Evolutionary conservation across 192 early-diverging fungal species (phyloP).

Genomic region (Funneliformis geosporum): DNA sequence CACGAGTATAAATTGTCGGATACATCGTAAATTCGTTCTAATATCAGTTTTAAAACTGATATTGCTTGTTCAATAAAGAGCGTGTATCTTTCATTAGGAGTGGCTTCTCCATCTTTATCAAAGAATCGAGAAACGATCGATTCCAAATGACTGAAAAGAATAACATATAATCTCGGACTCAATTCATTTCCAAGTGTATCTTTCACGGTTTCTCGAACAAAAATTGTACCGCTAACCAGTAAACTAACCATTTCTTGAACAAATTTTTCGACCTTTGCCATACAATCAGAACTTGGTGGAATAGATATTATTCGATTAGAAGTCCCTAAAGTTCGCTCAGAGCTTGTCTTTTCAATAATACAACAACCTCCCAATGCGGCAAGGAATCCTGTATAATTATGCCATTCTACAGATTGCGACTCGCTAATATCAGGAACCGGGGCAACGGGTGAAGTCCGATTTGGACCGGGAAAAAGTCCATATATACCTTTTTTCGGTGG

Average conservation of each 20-base stretch:
- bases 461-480: background rate
- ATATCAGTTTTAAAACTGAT: slow-evolving; percentile 67
- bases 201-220: slow-evolving; percentile 76
- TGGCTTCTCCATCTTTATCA: slow-evolving; percentile 56
- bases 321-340: slow-evolving; percentile 10
- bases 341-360: slow-evolving; percentile 34
- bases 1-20: slow-evolving; percentile 60
- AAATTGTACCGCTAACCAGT: slow-evolving; percentile 66
- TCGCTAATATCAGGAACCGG: slow-evolving; percentile 27
- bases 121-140: slow-evolving; percentile 62
- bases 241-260: slow-evolving; percentile 71
- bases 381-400: slow-evolving; percentile 81
- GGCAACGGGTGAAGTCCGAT: background rate
- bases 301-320: slow-evolving; percentile 17
- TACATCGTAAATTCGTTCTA: slow-evolving; percentile 70
- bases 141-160: slow-evolving; percentile 61
- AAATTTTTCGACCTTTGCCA: slow-evolving; percentile 65
- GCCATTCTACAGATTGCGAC: slow-evolving; percentile 62
- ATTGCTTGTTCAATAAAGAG: slow-evolving; percentile 77
- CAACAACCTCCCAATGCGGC: slow-evolving; percentile 77
- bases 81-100: slow-evolving; percentile 58
- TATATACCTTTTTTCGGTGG: background rate
- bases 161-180: slow-evolving; percentile 59
- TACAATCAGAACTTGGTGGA: slow-evolving; percentile 40
- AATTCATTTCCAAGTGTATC: slow-evolving; percentile 78